Base-by-base conservation (phyloP, 2,329 filamentous ascomycete species). In the Colletotrichum godetiae region DNA sequence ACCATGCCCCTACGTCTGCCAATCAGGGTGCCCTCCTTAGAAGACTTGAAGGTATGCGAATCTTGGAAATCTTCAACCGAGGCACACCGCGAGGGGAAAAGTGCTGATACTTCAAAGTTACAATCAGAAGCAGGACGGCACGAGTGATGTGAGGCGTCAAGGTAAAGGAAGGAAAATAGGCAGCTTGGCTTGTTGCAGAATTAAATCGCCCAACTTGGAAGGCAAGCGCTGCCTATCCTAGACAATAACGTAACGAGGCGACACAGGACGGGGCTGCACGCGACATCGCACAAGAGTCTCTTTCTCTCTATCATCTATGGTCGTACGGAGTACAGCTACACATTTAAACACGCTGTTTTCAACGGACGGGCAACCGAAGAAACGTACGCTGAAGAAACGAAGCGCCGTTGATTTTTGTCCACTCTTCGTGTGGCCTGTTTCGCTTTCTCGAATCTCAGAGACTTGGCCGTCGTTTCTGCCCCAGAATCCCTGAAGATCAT, bases 401-500 rank as follows among this genome's bases (percentile, higher is more conserved):
- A 52, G 42, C 55, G 12, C 31, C n/a, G 52, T n/a, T 59, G 49
- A 46, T 35, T 73, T 37, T 49, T 10, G 15, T 49, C n/a, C 37
- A 15, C 15, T 49, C 19, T 49, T 22, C 6, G 8, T n/a, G 42
- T 49, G 4, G 42, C 19, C 42, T n/a, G 67, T 65, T 65, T 70
- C 60, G 60, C 31, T 57, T 61, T 19, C 59, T 58, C 27, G 52
- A 59, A 55, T 27, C 24, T 37, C 35, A 42, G 24, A 57, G 66
- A 59, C 63, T 55, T 62, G 68, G 63, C 63, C 33, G 68, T 37
- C 58, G 52, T 42, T 24, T n/a, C 58, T 63, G 69, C 65, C 53
- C 69, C 69, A 31, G 65, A 60, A 56, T 65, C 60, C 67, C 33
- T 68, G 65, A 72, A 68, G 58, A 72, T 69, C 65, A 69, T 46